Evolutionary conservation across 2,329 filamentous ascomycete species (phyloP), one percentile per base, ranked within the genome.

Genomic region (Phyllosticta citrichinensis): DNA sequence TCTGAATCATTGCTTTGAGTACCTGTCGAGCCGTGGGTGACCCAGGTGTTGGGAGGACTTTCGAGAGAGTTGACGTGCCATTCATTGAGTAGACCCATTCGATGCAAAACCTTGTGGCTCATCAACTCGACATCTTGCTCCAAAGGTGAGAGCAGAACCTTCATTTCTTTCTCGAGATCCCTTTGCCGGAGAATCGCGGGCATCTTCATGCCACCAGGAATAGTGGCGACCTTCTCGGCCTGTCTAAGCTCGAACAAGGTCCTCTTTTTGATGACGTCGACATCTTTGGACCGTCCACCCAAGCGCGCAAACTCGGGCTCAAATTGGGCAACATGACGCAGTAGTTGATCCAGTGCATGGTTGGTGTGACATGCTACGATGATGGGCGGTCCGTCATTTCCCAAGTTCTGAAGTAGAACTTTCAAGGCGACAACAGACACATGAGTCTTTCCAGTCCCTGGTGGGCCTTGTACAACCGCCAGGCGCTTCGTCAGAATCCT

Each of bases 321-420:
- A 65, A 87, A 87, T 5, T 76, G 69, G 1, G 84, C 77, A 17
- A 91, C 79, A 60, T 87, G 83, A 0, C 76, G 75, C 0, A 96
- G 77, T 0, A 97, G 77, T 69, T 96, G 91, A 66, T 97, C 91
- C 0, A 96, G 76, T 0, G 91, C 91, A 72, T 96, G 91, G 62
- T 97, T 97, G 0, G 91, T 97, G 67, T 96, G 91, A 8, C 90
- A 91, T 0, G 91, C 83, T 3, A 96, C 79, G 20, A 96, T 80
- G 30, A 97, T 85, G 0, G 89, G 89, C 9, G 85, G 0, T 73
- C 77, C 1, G 12, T 30, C 24, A 22, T 22, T 22, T 3, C 10
- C 11, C 67, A 83, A 79, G 58, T 87, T 89, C 1, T 79, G 73
- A 0, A 90, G 76, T 58, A 92, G 76, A 1, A 87, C 78, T 55